Percentiles rank a stretch among this genome's conserved stretches.
These are phyloP conservation scores for Neurospora sp. DNA, from an alignment of 495 filamentous ascomycete genomes.

Conservation along the genomic window DNA sequence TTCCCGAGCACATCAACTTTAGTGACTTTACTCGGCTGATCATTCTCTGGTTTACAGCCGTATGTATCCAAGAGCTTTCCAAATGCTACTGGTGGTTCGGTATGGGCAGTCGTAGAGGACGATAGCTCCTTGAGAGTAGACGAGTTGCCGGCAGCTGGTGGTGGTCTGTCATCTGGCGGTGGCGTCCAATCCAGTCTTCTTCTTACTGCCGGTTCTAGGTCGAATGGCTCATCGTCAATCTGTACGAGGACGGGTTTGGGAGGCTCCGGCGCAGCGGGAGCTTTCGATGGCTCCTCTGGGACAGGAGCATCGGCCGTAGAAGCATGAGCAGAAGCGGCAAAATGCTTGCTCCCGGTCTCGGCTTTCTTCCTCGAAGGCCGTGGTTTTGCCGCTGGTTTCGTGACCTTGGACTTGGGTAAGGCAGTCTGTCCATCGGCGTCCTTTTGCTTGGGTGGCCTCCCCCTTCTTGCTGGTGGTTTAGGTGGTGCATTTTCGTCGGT, in stretches of 20 bases:
- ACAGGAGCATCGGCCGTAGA: neutral
- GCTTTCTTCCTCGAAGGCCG: slow-evolving; percentile 16
- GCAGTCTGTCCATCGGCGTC: slow-evolving; percentile 19
- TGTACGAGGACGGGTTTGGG: slow-evolving; percentile 1
- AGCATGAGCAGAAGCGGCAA: slow-evolving; percentile 9
- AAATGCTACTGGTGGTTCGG: slow-evolving; percentile 12
- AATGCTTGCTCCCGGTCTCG: slow-evolving; percentile 28
- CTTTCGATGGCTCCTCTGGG: slow-evolving; percentile 1
- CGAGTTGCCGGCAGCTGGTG: slow-evolving; percentile 13
- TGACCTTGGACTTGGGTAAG: slow-evolving; percentile 22
- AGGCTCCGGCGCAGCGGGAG: neutral
- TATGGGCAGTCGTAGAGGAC: slow-evolving; percentile 7
- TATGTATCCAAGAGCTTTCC: slow-evolving; percentile 24
- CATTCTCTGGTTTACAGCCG: slow-evolving; percentile 13
- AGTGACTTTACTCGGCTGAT: neutral
- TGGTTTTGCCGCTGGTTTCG: slow-evolving; percentile 21
- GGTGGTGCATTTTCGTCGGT: neutral
- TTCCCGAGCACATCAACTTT: slow-evolving; percentile 29
- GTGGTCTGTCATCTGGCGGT: slow-evolving; percentile 28
- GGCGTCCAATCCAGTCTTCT: slow-evolving; percentile 52
- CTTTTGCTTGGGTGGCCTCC: slow-evolving; percentile 5
- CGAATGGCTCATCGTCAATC: slow-evolving; percentile 13
- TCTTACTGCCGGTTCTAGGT: slow-evolving; percentile 37
- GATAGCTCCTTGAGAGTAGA: slow-evolving; percentile 19
- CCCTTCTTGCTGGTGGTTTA: neutral